phyloP scores from a whole-genome alignment of 345 rosid genomes.

The Mallotus nudiflorus region DNA sequence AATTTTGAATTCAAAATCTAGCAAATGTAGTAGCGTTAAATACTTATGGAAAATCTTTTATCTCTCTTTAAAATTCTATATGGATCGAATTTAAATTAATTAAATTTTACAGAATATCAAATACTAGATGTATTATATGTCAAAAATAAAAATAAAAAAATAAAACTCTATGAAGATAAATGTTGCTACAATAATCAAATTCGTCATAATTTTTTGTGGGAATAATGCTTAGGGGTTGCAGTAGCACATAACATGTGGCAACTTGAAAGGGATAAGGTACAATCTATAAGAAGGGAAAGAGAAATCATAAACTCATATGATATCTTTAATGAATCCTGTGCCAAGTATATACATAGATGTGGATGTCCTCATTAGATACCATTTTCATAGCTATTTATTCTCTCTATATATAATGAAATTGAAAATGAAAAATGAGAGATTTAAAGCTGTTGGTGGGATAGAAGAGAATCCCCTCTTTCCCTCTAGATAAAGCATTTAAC shows the following conservation, averaged over 20 bases:
- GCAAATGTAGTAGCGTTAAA: too few relatives aligned
- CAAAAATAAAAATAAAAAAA: neutral
- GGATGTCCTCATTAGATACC: conserved; percentile 7
- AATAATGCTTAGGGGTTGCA: conserved; percentile 8
- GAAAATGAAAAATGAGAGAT: conserved; percentile 8
- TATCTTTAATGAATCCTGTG: conserved; percentile 24
- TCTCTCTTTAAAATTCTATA: too few relatives aligned
- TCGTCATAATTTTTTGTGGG: neutral
- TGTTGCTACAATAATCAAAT: neutral
- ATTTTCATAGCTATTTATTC: too few relatives aligned
- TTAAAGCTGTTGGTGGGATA: neutral
- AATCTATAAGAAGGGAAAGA: neutral
- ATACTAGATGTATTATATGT: too few relatives aligned
- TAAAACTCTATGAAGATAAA: neutral
- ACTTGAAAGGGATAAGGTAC: conserved; percentile 12
- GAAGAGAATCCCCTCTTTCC: conserved; percentile 3
- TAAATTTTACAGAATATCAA: neutral
- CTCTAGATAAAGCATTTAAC: conserved; percentile 10
- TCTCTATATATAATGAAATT: too few relatives aligned
- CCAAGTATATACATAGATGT: conserved; percentile 6
- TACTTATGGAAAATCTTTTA: too few relatives aligned
- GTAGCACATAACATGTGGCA: conserved; percentile 10
- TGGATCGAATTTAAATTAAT: too few relatives aligned
- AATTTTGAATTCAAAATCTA: too few relatives aligned
- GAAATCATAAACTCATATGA: conserved; percentile 11